These are phyloP conservation scores for Clarkia xantiana DNA, from an alignment of 345 rosid species.

Conservation along the genomic window DNA sequence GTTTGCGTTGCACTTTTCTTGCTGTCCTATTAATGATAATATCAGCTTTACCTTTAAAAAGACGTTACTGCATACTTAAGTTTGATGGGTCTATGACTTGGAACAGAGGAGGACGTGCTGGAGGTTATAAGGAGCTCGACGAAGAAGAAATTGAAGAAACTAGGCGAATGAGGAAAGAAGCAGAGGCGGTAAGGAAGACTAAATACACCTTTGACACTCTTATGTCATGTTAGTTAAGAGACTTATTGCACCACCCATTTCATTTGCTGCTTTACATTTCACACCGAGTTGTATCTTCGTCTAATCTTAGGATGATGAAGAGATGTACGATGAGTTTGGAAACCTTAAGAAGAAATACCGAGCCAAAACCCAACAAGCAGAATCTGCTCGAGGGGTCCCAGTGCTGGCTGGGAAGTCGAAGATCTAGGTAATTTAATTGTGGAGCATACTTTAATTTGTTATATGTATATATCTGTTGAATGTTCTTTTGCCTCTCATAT, in stretches of 20 bases:
- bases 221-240: too few relatives aligned
- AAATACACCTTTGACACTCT: too few relatives aligned
- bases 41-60: too few relatives aligned
- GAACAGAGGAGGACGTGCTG: conserved; percentile 92
- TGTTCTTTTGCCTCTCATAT: not conserved
- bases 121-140: conserved; percentile 97
- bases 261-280: conserved; percentile 4
- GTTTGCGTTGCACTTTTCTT: too few relatives aligned
- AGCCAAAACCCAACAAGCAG: conserved; percentile 68
- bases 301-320: conserved; percentile 83
- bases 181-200: conserved; percentile 53
- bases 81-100: not conserved
- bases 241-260: too few relatives aligned
- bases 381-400: conserved; percentile 40
- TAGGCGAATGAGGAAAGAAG: conserved; percentile 74
- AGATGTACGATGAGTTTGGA: conserved; percentile 97
- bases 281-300: conserved; percentile 7
- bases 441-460: not conserved
- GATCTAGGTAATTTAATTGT: conserved; percentile 44
- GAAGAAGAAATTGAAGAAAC: conserved; percentile 99
- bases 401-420: conserved; percentile 98
- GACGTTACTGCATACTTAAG: too few relatives aligned
- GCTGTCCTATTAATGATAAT: too few relatives aligned
- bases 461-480: too few relatives aligned
- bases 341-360: conserved; percentile 93